Percentiles rank a stretch among this genome's conserved stretches.
Conservation (phyloP, 1,139 yeast species). For the Yamadazyma sp. region DNA sequence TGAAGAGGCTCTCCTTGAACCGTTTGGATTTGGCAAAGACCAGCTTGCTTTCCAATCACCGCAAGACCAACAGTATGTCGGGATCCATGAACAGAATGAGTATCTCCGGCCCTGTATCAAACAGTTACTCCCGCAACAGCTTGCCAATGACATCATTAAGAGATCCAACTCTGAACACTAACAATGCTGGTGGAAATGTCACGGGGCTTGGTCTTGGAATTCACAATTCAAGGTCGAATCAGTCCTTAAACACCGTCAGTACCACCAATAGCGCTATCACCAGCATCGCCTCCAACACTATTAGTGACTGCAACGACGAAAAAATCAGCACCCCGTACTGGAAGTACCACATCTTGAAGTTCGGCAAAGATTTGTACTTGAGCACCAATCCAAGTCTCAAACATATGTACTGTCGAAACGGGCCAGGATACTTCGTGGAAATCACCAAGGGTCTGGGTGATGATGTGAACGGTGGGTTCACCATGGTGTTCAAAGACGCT, state of each 20-base stretch:
- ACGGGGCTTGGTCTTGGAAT: conserved; percentile 3
- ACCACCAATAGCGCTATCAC: background rate
- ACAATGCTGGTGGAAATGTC: too few species aligned
- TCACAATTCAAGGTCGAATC: conserved; percentile 5
- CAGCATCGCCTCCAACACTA: background rate
- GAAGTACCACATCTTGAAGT: conserved; percentile 58
- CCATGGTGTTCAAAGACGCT: conserved; percentile 33
- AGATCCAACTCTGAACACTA: too few species aligned
- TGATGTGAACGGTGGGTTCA: conserved; percentile 23
- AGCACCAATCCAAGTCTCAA: conserved; percentile 60
- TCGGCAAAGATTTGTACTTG: conserved; percentile 51
- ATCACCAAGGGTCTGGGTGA: conserved; percentile 18
- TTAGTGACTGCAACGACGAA: conserved; percentile 8
- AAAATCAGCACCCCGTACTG: conserved; percentile 42
- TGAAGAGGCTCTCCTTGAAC: conserved; percentile 18
- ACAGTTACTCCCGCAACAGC: conserved; percentile 2
- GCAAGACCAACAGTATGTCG: conserved; percentile 10
- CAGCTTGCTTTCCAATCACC: conserved; percentile 11
- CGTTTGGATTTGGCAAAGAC: conserved; percentile 10
- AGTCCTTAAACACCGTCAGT: conserved; percentile 4
- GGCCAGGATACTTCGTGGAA: conserved; percentile 57
- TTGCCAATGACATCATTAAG: conserved; percentile 5
- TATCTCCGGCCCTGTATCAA: conserved; percentile 7
- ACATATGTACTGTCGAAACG: conserved; percentile 55
- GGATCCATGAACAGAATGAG: conserved; percentile 8